Base-by-base conservation (phyloP, 352 stramenopile genomes). In the Phytophthora podocarpi region DNA sequence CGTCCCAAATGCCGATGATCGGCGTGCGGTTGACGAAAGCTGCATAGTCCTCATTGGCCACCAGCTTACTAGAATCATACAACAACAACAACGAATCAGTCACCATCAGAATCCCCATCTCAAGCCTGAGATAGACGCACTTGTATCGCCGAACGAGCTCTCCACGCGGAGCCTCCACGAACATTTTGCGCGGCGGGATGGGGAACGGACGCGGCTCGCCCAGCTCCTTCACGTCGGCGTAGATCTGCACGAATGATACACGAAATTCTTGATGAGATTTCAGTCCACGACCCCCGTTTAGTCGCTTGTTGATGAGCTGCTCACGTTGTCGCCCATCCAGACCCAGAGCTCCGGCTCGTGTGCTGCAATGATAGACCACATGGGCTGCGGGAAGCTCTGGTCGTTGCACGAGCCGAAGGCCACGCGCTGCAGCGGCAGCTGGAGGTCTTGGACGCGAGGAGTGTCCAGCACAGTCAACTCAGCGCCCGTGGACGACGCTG, bases 371-470 rank as follows among this genome's bases (percentile, higher is more conserved):
- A 67, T 71, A 8, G 57, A 27, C 87, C 87, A 96, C 57, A 96
- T 70, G 24, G 85, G 84, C 66, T 96, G 85, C 28, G 74, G 69
- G 45, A 93, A 87, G 70, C 82, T 87, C 70, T 96, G 87, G 46
- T 96, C 84, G 43, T 93, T 96, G 80, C 87, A 96, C 11, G 87
- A 96, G 34, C 85, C 87, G 65, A 96, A 96, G 24, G 75, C 83
- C 39, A 95, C 68, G 47, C 69, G 78, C 23, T 70, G 35, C 21
- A 91, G 74, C 31, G 82, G 74, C 34, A 64, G 27, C 39, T 69
- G 60, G 54, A 91, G 72, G 61, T 86, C 74, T 48, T 82, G 47
- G 16, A 87, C 59, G 26, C 62, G 70, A 20, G 75, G 65, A 23
- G 35, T 48, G 7, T 50, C 53, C 1, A 43, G 16, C 11, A 52